Base-by-base conservation (phyloP, 192 early-diverging fungal genomes). In the Mortierella alpina region DNA sequence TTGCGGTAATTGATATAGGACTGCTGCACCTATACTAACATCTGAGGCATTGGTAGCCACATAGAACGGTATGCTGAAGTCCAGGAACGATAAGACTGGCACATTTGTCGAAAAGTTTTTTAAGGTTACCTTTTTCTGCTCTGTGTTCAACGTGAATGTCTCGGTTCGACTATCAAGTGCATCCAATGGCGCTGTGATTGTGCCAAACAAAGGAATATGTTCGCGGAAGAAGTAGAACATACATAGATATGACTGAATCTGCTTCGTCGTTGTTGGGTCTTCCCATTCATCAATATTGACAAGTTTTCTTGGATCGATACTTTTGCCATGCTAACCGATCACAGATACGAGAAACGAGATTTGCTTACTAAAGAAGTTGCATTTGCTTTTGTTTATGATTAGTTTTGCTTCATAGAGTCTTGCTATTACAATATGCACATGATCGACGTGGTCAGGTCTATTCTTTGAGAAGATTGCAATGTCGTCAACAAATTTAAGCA, bases 31-130 rank as follows among this genome's bases (percentile, higher is more conserved):
- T 4, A 83, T 66, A 10, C 82, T 80, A n/a, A 45, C 53, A 59
- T 67, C 47, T 2, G 82, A 83, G 2, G 83, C 83, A 53, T 84
- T 81, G 17, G 72, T 83, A 0, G 73, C 73, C 9, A 84, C 42
- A 12, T 64, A 61, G 31, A 84, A 84, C 2, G 70, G 69, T 7
- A 44, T 6, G 45, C 18, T 54, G 22, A 63, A 60, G 14, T 69
- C 52, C 41, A 81, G 81, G 44, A n/a, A 65, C 64, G 9, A 2
- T 45, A 84, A 22, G 18, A 73, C n/a, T 49, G 66, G 72, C 5
- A 58, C 68, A 15, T 13, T 7, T 7, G 45, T 22, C 1, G 52
- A 47, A 10, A 61, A 40, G 42, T 45, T 10, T 40, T 51, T 63
- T 49, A 51, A 50, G 15, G 47, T 5, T 4, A 31, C 17, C 31